Conservation (phyloP, 2,329 filamentous ascomycete genomes). For the Hymenoscyphus infarciens region DNA sequence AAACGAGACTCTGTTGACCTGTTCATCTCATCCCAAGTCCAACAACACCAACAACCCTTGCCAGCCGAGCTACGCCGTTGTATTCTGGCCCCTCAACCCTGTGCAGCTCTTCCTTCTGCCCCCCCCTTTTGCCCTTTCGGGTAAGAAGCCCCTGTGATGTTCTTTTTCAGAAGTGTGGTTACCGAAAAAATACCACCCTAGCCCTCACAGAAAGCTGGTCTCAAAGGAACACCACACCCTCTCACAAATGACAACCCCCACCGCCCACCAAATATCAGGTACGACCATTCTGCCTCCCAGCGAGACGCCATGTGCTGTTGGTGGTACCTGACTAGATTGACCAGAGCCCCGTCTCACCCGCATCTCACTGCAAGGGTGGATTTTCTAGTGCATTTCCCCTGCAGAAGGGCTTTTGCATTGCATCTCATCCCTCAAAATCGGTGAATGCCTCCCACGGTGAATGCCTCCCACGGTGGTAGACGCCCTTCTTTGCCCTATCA, state of each 20-base stretch:
- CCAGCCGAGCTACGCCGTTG: too few species aligned
- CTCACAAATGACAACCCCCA: background rate
- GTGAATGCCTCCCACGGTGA: background rate
- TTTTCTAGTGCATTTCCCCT: conserved; percentile 4
- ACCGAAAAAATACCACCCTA: background rate
- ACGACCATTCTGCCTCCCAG: background rate
- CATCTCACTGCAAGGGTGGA: background rate
- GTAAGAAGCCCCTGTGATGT: background rate
- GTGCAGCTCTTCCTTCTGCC: background rate
- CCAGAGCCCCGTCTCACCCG: background rate
- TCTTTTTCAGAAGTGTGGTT: background rate
- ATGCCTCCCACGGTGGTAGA: background rate
- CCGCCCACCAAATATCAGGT: background rate
- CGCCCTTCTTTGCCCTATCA: too few species aligned
- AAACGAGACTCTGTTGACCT: background rate
- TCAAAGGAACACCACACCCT: background rate
- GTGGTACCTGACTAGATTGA: conserved; percentile 2
- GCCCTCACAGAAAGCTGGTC: background rate
- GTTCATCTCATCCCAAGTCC: background rate
- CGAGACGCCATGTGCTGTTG: conserved; percentile 6
- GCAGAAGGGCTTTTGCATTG: background rate
- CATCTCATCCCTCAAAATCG: background rate
- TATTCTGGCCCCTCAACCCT: background rate
- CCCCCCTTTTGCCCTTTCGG: too few species aligned
- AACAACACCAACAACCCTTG: background rate